A percentile compares a stretch with the other conserved stretches of the same genome.
These are phyloP conservation scores for Arctium minus DNA, from an alignment of 129 eudicot species.

Conservation along the genomic window DNA sequence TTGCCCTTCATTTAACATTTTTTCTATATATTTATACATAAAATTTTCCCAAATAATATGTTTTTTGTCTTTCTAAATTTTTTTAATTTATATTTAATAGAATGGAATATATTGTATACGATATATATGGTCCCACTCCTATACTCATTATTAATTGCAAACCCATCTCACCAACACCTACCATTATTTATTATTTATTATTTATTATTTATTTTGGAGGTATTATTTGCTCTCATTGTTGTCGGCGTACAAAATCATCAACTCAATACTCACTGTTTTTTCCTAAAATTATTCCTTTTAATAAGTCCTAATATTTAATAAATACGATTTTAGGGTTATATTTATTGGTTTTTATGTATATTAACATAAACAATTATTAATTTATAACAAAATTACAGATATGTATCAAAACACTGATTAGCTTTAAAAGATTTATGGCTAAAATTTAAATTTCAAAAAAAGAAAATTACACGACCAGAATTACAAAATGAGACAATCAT, in stretches of 20 bases:
- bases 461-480: no score
- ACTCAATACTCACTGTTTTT: conserved; percentile 11
- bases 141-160: conserved; percentile 9
- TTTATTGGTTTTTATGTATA: neutral
- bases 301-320: no score
- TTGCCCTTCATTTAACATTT: neutral
- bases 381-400: no score
- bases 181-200: conserved; percentile 2
- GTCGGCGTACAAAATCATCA: conserved; percentile 31
- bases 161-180: conserved; percentile 33
- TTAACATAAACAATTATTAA: no score
- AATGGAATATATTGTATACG: neutral
- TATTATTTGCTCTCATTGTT: conserved; percentile 12
- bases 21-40: neutral
- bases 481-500: neutral
- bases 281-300: no score
- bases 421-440: no score
- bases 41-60: neutral
- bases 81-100: neutral
- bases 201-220: conserved; percentile 11
- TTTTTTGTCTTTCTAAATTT: neutral
- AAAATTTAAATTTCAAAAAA: no score
- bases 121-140: neutral
- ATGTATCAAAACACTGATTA: neutral
- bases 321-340: neutral